Evolutionary conservation across 345 rosid species (phyloP), one percentile per base, ranked within the genome.

Genomic region (Sisymbrium altissimum): DNA sequence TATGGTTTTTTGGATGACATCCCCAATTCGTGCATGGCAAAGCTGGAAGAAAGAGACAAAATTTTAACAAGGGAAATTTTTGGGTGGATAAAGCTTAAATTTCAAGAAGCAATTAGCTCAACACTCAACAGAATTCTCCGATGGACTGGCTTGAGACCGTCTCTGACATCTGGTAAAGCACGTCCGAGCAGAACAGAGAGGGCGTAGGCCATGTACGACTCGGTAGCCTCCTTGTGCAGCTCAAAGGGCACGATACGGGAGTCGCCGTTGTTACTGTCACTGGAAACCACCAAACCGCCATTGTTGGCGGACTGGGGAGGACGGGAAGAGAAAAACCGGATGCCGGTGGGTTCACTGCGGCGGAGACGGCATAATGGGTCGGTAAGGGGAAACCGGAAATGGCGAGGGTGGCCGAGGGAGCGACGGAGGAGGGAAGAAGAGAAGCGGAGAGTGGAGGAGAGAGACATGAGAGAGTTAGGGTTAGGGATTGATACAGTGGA

Each of bases 111-210:
- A 18, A 4, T 14, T 0, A 66, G 57, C 9, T 3, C 1, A 62
- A 8, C 35, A 79, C 96, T 83, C 70, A 70, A 91, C 98, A 91
- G 73, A 48, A 95, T 90, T 78, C 99, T 81, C 75, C 99, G 79
- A 75, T 95, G 99, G 19, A 95, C 99, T 0, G 99, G 97, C 82
- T 95, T 95, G 60, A 95, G 77, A 9, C 99, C 97, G 17, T 95
- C 99, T 74, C 97, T 80, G 9, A 88, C 97, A 66, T 95, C 97
- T 0, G 99, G 99, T 79, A 95, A 78, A 60, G 97, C 97, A 5
- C 97, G 87, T 17, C 99, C 99, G 19, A 95, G 97, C 73, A 95
- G 66, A 57, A 95, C 99, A 2, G 99, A 95, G 81, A 95, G 87
- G 0, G 99, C 97, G 5, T 95, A 95, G 0, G 99, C 61, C 91